Conservation (phyloP, 495 filamentous ascomycete genomes). For the Penicillium robsamsonii region DNA sequence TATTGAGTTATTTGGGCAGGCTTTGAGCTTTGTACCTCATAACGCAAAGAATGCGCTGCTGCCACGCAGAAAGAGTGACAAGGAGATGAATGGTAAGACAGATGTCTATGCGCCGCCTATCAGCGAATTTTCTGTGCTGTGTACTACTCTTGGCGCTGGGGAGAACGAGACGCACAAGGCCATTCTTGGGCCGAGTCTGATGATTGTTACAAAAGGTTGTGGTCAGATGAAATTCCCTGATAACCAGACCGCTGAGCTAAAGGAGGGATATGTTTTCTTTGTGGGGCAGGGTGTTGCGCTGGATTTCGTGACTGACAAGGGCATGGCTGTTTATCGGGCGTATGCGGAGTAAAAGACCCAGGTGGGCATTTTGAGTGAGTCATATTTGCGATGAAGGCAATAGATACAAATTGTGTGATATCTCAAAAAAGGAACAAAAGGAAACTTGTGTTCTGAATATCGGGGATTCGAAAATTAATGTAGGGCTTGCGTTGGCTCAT, state of each 20-base stretch:
- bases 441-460: neutral
- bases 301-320: constrained; percentile 46
- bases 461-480: neutral
- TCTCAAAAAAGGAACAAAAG: neutral
- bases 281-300: constrained; percentile 59
- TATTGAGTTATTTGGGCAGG: constrained; percentile 59
- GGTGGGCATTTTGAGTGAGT: neutral
- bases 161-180: constrained; percentile 57
- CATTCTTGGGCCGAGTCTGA: constrained; percentile 61
- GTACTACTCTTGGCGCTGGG: constrained; percentile 52
- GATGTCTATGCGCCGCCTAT: constrained; percentile 65
- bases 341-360: constrained; percentile 45
- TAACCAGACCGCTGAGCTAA: constrained; percentile 47
- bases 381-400: neutral
- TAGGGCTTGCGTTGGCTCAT: neutral
- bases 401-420: neutral
- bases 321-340: constrained; percentile 56
- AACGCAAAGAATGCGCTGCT: constrained; percentile 53
- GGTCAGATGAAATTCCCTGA: constrained; percentile 58
- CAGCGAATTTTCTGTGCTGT: constrained; percentile 70
- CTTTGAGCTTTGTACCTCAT: constrained; percentile 62
- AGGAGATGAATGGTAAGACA: constrained; percentile 57
- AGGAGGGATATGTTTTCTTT: constrained; percentile 66
- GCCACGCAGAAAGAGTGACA: constrained; percentile 43
- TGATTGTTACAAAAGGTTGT: constrained; percentile 61